These are phyloP conservation scores for Epithele typhae DNA, from an alignment of 768 basidiomycete genomes.

Conservation along the genomic window DNA sequence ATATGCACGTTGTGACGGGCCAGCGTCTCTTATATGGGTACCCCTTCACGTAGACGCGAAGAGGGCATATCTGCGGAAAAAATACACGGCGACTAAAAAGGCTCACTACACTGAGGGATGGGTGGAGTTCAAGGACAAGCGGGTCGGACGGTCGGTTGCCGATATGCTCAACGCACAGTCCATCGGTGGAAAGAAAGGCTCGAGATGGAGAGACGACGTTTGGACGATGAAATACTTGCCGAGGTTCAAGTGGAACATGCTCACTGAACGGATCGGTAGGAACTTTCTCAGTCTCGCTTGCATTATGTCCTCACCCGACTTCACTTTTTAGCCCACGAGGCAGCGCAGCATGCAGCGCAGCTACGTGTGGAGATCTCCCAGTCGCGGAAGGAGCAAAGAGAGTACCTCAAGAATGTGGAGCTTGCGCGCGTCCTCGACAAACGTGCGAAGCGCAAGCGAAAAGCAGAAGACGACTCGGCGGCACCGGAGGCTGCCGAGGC, in stretches of 20 bases:
- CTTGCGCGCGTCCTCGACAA: constrained; percentile 83
- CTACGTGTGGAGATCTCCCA: constrained; percentile 90
- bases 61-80: constrained; percentile 77
- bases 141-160: constrained; percentile 82
- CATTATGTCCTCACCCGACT: neutral
- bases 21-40: no score
- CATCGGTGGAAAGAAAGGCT: constrained; percentile 90
- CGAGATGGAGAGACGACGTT: constrained; percentile 91
- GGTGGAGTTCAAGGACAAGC: constrained; percentile 97
- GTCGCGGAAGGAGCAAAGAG: constrained; percentile 83
- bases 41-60: constrained; percentile 62
- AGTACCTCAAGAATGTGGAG: constrained; percentile 93
- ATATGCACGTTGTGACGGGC: no score
- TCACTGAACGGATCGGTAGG: constrained; percentile 97
- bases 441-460: constrained; percentile 54
- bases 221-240: constrained; percentile 99
- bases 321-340: constrained; percentile 72
- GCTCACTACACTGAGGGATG: constrained; percentile 94
- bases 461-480: no score
- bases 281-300: neutral
- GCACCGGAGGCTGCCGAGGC: constrained; percentile 8
- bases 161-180: constrained; percentile 95
- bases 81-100: constrained; percentile 80
- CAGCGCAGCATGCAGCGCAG: constrained; percentile 81
- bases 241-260: constrained; percentile 98